Evolutionary conservation across 2,329 filamentous ascomycete genomes (phyloP).

Genomic region (Fusarium verticillioides): DNA sequence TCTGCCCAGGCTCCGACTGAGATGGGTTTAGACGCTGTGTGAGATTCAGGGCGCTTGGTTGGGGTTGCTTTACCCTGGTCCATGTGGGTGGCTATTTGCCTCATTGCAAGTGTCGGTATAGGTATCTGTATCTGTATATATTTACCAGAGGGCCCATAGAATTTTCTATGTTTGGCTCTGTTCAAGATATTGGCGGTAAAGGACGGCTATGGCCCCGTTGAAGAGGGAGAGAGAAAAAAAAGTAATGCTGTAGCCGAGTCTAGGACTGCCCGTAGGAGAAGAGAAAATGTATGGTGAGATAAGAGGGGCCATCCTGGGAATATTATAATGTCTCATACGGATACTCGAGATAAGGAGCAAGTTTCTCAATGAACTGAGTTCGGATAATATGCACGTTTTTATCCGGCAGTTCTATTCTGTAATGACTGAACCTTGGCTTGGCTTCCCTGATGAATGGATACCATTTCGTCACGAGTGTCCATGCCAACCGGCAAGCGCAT

Average conservation of each 20-base stretch:
- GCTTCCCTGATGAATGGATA: not conserved
- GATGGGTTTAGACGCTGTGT: constrained; percentile 38
- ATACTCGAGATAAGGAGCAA: constrained; percentile 12
- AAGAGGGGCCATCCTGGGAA: constrained; percentile 6
- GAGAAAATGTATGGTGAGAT: constrained; percentile 30
- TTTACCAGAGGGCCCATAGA: constrained; percentile 1
- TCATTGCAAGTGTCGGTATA: constrained; percentile 3
- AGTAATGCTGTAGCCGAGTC: not conserved
- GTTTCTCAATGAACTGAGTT: not conserved
- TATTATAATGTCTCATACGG: constrained; percentile 5
- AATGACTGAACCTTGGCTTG: not conserved
- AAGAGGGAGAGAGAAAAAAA: not conserved
- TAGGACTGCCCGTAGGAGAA: constrained; percentile 7
- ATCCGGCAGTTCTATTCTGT: not conserved
- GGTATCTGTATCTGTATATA: not conserved
- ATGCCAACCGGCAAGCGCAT: constrained; percentile 1
- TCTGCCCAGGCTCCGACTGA: constrained; percentile 6
- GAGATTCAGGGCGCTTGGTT: constrained; percentile 42
- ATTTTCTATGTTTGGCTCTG: constrained; percentile 1
- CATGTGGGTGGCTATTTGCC: constrained; percentile 16
- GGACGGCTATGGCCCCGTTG: not conserved
- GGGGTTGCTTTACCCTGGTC: constrained; percentile 21
- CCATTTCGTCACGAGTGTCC: constrained; percentile 14
- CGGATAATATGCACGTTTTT: not conserved
- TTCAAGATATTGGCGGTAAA: constrained; percentile 7